phyloP scores from a whole-genome alignment of 768 basidiomycete genomes.

The Paxillus ammoniavirescens region DNA sequence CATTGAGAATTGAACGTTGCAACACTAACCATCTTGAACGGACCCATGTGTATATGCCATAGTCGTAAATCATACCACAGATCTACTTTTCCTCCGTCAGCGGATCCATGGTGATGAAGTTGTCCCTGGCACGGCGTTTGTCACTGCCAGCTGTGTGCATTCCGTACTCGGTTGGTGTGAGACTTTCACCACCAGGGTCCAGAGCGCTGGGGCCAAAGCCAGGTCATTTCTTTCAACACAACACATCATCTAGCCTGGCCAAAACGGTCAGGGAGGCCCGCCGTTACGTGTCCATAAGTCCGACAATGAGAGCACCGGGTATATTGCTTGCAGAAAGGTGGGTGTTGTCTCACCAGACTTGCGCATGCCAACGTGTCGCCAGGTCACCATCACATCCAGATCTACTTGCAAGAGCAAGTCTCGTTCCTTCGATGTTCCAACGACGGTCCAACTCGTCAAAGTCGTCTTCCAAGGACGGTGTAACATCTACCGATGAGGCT shows the following conservation, averaged over 20 bases:
- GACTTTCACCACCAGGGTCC: not conserved
- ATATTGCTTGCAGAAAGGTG: slow-evolving; percentile 13
- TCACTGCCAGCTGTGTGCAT: slow-evolving; percentile 9
- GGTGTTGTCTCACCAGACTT: slow-evolving; percentile 3
- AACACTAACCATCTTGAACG: not conserved
- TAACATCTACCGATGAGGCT: slow-evolving; percentile 22
- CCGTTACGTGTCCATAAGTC: not conserved
- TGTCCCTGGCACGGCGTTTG: slow-evolving; percentile 11
- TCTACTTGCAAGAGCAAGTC: not conserved
- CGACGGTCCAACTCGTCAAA: slow-evolving; percentile 17
- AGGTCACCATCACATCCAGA: slow-evolving; percentile 11
- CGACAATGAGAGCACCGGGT: not conserved
- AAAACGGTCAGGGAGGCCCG: not conserved
- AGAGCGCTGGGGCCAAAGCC: not conserved
- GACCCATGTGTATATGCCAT: slow-evolving; percentile 8
- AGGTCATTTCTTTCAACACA: not conserved
- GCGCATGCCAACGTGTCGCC: slow-evolving; percentile 8
- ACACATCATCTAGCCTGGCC: not conserved
- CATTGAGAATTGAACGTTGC: not conserved
- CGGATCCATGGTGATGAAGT: slow-evolving; percentile 12
- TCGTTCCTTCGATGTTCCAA: slow-evolving; percentile 19
- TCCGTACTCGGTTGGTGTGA: slow-evolving; percentile 11
- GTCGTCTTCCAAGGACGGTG: slow-evolving; percentile 20
- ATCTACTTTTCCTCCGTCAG: not conserved
- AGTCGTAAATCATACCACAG: slow-evolving; percentile 1